phyloP scores from a whole-genome alignment of 208 protist species.

The Crithidia fasciculata region DNA sequence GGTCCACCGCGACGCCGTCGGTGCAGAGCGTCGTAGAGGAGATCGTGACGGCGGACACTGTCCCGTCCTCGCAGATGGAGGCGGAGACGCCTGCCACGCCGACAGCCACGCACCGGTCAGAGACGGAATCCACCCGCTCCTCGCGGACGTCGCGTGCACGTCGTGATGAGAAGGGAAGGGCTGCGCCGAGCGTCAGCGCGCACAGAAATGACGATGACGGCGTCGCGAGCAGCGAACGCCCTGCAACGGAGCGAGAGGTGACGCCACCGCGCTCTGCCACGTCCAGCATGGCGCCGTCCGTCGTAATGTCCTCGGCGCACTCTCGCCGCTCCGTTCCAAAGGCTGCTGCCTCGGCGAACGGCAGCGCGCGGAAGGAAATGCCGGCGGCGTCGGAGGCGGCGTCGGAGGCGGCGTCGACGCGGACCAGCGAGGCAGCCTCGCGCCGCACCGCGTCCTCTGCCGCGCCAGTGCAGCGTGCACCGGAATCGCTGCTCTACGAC shows the following conservation, averaged over 20 bases:
- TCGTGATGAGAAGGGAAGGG: too few relatives aligned
- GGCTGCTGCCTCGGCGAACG: neutral
- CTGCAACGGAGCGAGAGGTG: neutral
- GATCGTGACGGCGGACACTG: too few relatives aligned
- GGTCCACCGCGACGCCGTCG: too few relatives aligned
- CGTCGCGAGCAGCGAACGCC: neutral
- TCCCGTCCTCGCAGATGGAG: too few relatives aligned
- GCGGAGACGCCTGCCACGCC: too few relatives aligned
- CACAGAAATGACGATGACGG: neutral
- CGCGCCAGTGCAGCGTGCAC: neutral
- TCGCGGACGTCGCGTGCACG: too few relatives aligned
- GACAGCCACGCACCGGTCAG: too few relatives aligned
- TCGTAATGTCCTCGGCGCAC: neutral
- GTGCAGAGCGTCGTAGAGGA: too few relatives aligned
- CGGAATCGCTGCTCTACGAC: conserved; percentile 9
- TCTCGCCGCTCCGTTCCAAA: neutral
- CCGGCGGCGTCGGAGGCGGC: neutral
- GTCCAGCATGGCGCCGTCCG: neutral
- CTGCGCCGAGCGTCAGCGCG: too few relatives aligned
- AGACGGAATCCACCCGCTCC: too few relatives aligned
- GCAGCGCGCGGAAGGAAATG: neutral
- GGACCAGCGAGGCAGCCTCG: neutral
- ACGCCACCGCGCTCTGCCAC: neutral
- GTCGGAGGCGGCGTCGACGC: neutral
- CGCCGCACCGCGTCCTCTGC: neutral